Base-by-base conservation (phyloP, 106 monocot species). In the Dendrobium chrysotoxum region DNA sequence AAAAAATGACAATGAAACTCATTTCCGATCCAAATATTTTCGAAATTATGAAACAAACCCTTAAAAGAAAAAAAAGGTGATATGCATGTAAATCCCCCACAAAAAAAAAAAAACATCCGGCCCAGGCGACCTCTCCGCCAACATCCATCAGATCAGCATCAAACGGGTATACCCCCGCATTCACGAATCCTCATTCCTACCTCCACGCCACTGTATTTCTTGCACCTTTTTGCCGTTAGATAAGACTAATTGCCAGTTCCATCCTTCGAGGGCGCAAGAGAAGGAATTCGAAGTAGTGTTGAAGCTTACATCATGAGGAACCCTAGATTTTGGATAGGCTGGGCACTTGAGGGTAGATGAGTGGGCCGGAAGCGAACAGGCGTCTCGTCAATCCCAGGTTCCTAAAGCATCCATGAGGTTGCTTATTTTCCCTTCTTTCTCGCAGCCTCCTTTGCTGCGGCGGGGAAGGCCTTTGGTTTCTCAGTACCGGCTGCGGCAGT, bases 351-450 rank as follows among this genome's bases (percentile, higher is more conserved):
- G 73, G 74, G 41, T 16, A 41, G 4, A 74, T 74, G 74, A n/a
- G 41, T 21, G 4, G 41, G 41, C 39, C 41, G n/a, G 7, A 74
- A 21, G 39, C n/a, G 39, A 5, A 41, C 41, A 41, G 35, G 35
- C 35, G 38, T 20, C 41, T 74, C 74, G 20, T 74, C 74, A 74
- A 74, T 74, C 40, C 74, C 74, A 21, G 74, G 0, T 74, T 74
- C 74, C 4, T 74, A n/a, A 74, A 74, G 74, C 74, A 6, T 74
- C 74, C 40, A 74, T 74, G 74, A 31, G 41, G 74, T 74, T 74
- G 74, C 20, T 42, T 41, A 41, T 40, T 31, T 7, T 21, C 40
- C 42, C 74, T 74, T 74, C 74, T 74, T 28, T 18, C 7, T 17
- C 74, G 5, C 40, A 16, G 74, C 40, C 40, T 41, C 74, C 41